These are phyloP conservation scores for Poronia punctata DNA, from an alignment of 495 filamentous ascomycete species.

Conservation along the genomic window DNA sequence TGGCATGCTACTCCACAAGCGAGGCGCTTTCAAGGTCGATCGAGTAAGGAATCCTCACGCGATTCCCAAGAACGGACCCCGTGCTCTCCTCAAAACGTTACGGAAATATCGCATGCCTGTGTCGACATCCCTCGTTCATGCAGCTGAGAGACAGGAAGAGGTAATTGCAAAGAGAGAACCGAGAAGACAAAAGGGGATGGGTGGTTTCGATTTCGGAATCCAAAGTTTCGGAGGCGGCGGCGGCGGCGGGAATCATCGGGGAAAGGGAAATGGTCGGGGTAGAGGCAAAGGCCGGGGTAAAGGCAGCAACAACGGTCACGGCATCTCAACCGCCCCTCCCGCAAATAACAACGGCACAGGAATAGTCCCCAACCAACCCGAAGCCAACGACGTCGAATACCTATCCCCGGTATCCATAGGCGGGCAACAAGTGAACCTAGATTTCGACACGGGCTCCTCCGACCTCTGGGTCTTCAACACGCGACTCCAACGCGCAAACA, in stretches of 20 bases:
- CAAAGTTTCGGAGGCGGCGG: too few species aligned
- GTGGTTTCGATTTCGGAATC: too few species aligned
- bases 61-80: conserved; percentile 45
- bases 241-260: too few species aligned
- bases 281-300: conserved; percentile 7
- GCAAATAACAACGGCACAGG: conserved; percentile 38
- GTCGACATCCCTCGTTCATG: conserved; percentile 31
- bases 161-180: conserved; percentile 22
- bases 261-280: too few species aligned
- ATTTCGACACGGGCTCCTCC: conserved; percentile 79
- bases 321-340: conserved; percentile 4
- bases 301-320: conserved; percentile 11
- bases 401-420: conserved; percentile 66
- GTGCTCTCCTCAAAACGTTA: conserved; percentile 54
- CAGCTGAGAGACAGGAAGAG: conserved; percentile 25
- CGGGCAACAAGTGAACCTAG: conserved; percentile 63
- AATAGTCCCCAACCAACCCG: conserved; percentile 53
- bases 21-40: conserved; percentile 53
- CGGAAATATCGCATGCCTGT: conserved; percentile 54
- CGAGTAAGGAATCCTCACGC: conserved; percentile 48
- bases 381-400: conserved; percentile 59
- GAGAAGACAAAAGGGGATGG: conserved; percentile 14
- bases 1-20: conserved; percentile 28
- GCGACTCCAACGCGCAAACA: conserved; percentile 38
- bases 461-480: conserved; percentile 83